Evolutionary conservation across 2,329 filamentous ascomycete genomes (phyloP), one percentile per base, ranked within the genome.

Genomic region (Colletotrichum eremochloae): DNA sequence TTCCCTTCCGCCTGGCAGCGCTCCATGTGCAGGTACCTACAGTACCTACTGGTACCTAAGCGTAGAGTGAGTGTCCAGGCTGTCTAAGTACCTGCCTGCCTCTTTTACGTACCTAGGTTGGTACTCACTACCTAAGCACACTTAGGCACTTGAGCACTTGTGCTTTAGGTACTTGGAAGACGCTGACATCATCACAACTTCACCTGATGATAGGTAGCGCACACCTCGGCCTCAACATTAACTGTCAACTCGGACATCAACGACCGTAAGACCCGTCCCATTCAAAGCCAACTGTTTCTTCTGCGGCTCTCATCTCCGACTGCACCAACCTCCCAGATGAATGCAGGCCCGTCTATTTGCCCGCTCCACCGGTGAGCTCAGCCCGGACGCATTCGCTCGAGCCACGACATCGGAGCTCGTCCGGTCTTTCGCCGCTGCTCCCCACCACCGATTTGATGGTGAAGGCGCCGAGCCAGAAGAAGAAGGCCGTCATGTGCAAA

Each of bases 271-370:
- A 15, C 46, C 48, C 61, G 5, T 24, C 8, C 20, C 24, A 24
- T 24, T 1, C 24, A 24, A 18, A 20, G 2, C 18, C 12, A 24
- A 11, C 12, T 15, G 12, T 8, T 9, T 40, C 36, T 55, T 55
- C 46, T 60, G 53, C 7, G 11, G 33, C 2, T 18, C 42, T 33
- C 42, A 42, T 68, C 52, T 52, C 31, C 18, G 11, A 29, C n/a
- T 52, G 33, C 55, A n/a, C 3, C 15, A 18, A 18, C 60, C 60
- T 42, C 31, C 20, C 78, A 78, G 75, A 84, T 84, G 82, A 81
- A 91, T 92, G 90, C 86, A 96, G 94, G 91, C 89, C 80, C 90
- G 92, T 80, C 86, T 97, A 73, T 86, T 96, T 81, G 90, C 93
- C 80, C 91, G 94, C 83, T 91, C 93, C 80, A 86, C 91, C 74